Conservation (phyloP, 2,329 filamentous ascomycete genomes). For the Colletotrichum gloeosporioides region DNA sequence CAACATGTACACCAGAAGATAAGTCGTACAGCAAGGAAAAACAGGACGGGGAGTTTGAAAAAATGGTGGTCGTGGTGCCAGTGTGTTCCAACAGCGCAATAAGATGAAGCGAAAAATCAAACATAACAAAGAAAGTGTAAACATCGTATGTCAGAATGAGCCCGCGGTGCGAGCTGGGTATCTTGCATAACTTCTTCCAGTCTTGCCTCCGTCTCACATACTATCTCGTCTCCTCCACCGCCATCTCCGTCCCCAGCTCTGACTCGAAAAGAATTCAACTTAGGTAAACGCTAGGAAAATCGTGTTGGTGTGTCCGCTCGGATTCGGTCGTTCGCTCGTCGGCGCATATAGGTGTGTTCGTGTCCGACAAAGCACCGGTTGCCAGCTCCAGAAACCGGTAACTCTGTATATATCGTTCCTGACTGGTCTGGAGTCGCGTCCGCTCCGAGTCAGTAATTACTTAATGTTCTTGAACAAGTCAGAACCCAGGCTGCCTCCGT, state of each 20-base stretch:
- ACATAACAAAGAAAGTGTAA: slow-evolving; percentile 22
- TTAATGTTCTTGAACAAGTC: slow-evolving; percentile 67
- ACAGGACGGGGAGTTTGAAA: background rate
- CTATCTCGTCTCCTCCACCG: background rate
- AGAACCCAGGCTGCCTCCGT: slow-evolving; percentile 51
- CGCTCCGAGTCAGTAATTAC: slow-evolving; percentile 34
- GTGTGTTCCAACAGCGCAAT: slow-evolving; percentile 13
- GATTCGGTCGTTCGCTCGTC: slow-evolving; percentile 25
- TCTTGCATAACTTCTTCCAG: slow-evolving; percentile 36
- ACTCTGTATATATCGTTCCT: background rate
- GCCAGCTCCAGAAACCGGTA: slow-evolving; percentile 13
- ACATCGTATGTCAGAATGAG: slow-evolving; percentile 38
- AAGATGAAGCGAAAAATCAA: slow-evolving; percentile 9
- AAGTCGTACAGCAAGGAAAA: slow-evolving; percentile 14
- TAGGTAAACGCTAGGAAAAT: slow-evolving; percentile 26
- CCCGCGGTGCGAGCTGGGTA: slow-evolving; percentile 44
- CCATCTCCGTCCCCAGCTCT: slow-evolving; percentile 26
- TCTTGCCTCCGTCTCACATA: slow-evolving; percentile 11
- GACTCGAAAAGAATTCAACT: slow-evolving; percentile 25
- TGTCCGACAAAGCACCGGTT: slow-evolving; percentile 11
- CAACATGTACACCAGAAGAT: slow-evolving; percentile 17
- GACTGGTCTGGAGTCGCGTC: background rate
- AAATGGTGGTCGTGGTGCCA: background rate
- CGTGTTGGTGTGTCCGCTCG: slow-evolving; percentile 21
- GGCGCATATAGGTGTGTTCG: slow-evolving; percentile 15